Conservation (phyloP, 148 eudicot genomes). For the Fagopyrum esculentum region DNA sequence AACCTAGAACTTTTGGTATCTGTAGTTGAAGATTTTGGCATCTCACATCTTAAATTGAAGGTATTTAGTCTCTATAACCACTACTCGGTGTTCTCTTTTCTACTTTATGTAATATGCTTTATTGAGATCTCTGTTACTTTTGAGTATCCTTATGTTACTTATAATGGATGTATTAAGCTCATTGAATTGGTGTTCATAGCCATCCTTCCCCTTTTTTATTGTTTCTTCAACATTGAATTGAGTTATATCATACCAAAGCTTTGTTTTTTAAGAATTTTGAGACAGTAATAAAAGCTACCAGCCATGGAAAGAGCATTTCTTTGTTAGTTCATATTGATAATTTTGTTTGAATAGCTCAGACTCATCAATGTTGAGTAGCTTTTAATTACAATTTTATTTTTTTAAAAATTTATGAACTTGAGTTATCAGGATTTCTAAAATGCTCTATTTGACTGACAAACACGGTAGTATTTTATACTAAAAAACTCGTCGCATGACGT, state of each 20-base stretch:
- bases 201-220: background rate
- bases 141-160: no score
- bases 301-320: background rate
- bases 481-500: no score
- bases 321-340: background rate
- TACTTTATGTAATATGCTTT: no score
- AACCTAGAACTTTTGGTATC: no score
- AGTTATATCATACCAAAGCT: background rate
- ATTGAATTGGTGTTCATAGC: background rate
- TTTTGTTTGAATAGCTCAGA: background rate
- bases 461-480: background rate
- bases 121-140: no score
- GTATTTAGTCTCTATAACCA: no score
- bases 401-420: background rate
- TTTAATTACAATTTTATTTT: background rate
- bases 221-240: background rate
- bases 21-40: no score
- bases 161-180: no score
- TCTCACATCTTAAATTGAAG: no score
- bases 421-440: background rate
- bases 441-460: background rate
- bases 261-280: background rate
- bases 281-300: background rate
- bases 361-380: slow-evolving; percentile 1
- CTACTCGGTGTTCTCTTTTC: no score